A percentile compares a stretch with the other conserved stretches of the same genome.
Conservation (phyloP, 176 grass and related monocot species). For the Secale cereale region DNA sequence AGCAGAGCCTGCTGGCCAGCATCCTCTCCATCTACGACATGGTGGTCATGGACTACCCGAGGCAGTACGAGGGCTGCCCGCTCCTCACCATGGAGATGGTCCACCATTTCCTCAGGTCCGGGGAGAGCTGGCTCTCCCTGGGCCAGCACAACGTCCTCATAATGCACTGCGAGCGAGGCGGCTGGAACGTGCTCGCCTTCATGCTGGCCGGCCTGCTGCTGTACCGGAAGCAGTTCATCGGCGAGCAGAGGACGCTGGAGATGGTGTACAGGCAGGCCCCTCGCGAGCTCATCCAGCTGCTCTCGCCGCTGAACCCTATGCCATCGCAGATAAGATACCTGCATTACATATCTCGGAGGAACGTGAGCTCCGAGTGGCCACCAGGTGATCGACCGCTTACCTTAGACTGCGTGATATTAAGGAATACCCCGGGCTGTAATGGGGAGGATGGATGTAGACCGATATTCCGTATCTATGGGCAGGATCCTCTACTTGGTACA, state of each 20-base stretch:
- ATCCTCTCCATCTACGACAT: slow-evolving; percentile 76
- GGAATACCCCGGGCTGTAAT: slow-evolving; percentile 64
- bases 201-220: slow-evolving; percentile 89
- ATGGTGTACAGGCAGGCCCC: slow-evolving; percentile 99
- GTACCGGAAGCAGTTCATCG: slow-evolving; percentile 83
- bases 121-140: slow-evolving; percentile 93
- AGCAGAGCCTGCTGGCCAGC: slow-evolving; percentile 63
- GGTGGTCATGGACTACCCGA: slow-evolving; percentile 95
- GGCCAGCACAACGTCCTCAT: slow-evolving; percentile 86
- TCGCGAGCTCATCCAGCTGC: slow-evolving; percentile 66
- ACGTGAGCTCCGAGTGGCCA: slow-evolving; percentile 80
- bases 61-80: slow-evolving; percentile 90
- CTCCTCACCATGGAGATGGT: slow-evolving; percentile 87
- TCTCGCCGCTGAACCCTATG: slow-evolving; percentile 84
- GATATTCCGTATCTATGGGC: slow-evolving; percentile 93
- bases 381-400: slow-evolving; percentile 83
- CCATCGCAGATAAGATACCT: slow-evolving; percentile 96
- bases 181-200: slow-evolving; percentile 91
- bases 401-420: slow-evolving; percentile 91
- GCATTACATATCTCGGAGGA: slow-evolving; percentile 89
- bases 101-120: slow-evolving; percentile 89
- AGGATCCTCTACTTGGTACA: slow-evolving; percentile 68
- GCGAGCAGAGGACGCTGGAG: slow-evolving; percentile 84
- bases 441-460: slow-evolving; percentile 80
- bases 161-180: slow-evolving; percentile 92